Evolutionary conservation across 2,329 filamentous ascomycete genomes (phyloP), one percentile per base, ranked within the genome.

Genomic region (Clonostachys sp.): DNA sequence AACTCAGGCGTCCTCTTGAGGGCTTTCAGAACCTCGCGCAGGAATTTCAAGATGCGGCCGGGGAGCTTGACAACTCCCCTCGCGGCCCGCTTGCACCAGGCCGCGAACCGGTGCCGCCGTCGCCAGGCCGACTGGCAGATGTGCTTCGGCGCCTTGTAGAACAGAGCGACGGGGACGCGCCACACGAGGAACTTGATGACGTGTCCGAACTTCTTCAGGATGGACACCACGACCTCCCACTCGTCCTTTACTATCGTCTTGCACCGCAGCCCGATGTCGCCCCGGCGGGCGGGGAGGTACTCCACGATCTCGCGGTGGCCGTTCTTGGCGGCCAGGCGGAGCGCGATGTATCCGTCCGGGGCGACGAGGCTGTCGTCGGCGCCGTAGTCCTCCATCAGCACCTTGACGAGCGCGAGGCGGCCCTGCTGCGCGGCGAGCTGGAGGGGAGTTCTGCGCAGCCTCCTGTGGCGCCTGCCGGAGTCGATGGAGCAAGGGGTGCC

Each of bases 291-390:
- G 0, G 73, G 73, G 2, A 77, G 61, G 42, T 67, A 71, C 2
- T 57, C 57, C 5, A 76, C 72, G 4, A 75, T 58, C 8, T 74
- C 72, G 14, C 64, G 56, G 46, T 75, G 72, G 1, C 64, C 61
- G 17, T 61, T 63, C 2, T 53, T 49, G 1, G 70, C 70, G 1
- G 74, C 73, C 1, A 77, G 62, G 2, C 73, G 66, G 13, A 76
- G 56, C 1, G 73, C 73, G 1, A 68, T 61, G 45, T 72, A 65
- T 0, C 72, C 74, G 45, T 75, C 71, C 5, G 70, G 67, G 1
- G 72, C 71, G 9, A 75, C 58, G 6, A 72, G 45, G 2, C 60
- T 54, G 53, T 75, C 72, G 51, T 75, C 64, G 12, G 72, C 72
- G 16, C 60, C 56, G 18, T 66, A 66, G 12, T 67, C 62, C 16